Conservation (phyloP, 306 rosid species). For the Notholithocarpus densiflorus region DNA sequence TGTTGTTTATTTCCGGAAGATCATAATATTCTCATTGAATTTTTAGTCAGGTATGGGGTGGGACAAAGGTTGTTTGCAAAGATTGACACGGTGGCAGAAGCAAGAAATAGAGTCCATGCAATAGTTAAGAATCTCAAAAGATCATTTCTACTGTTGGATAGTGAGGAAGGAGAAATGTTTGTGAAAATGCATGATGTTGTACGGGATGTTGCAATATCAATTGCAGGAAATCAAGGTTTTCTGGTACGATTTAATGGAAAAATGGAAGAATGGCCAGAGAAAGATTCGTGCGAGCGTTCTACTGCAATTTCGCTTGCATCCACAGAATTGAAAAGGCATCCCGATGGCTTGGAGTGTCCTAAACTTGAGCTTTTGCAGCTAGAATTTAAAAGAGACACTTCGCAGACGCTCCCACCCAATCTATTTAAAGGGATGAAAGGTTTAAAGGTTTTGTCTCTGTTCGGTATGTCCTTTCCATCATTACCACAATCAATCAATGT, state of each 20-base stretch:
- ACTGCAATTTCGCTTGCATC: not conserved
- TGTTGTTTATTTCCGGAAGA: slow-evolving; percentile 30
- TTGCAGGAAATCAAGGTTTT: not conserved
- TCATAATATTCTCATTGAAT: slow-evolving; percentile 6
- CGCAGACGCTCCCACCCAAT: not conserved
- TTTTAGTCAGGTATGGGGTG: slow-evolving; percentile 9
- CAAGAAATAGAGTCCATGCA: slow-evolving; percentile 15
- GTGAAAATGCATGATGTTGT: not conserved
- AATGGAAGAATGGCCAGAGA: not conserved
- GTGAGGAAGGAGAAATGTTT: accelerated
- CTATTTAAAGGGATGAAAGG: not conserved
- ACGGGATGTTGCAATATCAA: not conserved
- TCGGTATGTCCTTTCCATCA: not conserved
- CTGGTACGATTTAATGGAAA: accelerated
- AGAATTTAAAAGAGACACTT: not conserved
- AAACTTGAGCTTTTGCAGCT: not conserved
- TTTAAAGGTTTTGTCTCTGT: not conserved
- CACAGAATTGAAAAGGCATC: accelerated
- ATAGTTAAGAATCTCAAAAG: slow-evolving; percentile 19
- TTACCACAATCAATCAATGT: not conserved
- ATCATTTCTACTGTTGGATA: slow-evolving; percentile 14
- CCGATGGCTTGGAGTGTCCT: not conserved
- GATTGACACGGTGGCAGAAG: not conserved
- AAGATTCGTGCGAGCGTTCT: not conserved
- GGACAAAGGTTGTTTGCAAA: slow-evolving; percentile 15